Evolutionary conservation across 2,329 filamentous ascomycete species (phyloP).

Genomic region (Periconia macrospinosa): DNA sequence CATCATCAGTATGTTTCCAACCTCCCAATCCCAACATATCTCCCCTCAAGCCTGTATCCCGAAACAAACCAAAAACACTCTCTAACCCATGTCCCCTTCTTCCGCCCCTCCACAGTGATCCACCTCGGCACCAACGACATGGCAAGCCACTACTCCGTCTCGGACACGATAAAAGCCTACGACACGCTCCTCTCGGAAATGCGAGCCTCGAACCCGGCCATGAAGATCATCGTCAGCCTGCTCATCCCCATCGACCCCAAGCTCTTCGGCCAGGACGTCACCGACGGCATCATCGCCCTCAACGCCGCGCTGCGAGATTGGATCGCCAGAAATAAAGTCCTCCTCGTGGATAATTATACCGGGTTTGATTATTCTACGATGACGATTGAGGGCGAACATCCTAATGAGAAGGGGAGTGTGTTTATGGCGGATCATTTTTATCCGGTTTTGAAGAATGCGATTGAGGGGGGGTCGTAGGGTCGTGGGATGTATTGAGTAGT

Average conservation of each 20-base stretch:
- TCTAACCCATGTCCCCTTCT: too few relatives aligned
- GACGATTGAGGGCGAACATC: slow-evolving; percentile 39
- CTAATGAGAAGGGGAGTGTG: slow-evolving; percentile 31
- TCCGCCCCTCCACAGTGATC: background rate
- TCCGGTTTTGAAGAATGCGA: slow-evolving; percentile 17
- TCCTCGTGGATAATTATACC: slow-evolving; percentile 31
- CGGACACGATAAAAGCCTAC: slow-evolving; percentile 44
- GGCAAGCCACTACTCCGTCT: slow-evolving; percentile 31
- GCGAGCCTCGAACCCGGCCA: slow-evolving; percentile 43
- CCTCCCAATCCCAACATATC: background rate
- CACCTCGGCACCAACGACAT: slow-evolving; percentile 51
- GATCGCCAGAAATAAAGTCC: slow-evolving; percentile 18
- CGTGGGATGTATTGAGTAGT: background rate
- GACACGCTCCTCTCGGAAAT: slow-evolving; percentile 46
- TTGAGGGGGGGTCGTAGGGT: slow-evolving; percentile 9
- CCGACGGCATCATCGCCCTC: slow-evolving; percentile 20
- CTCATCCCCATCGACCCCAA: slow-evolving; percentile 20
- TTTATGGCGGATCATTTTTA: slow-evolving; percentile 36
- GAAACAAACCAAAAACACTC: too few relatives aligned
- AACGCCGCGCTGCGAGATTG: slow-evolving; percentile 20
- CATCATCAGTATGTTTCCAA: slow-evolving; percentile 42
- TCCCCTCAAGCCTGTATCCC: too few relatives aligned
- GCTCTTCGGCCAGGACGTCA: slow-evolving; percentile 20
- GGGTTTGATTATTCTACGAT: slow-evolving; percentile 34
- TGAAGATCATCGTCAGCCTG: slow-evolving; percentile 42